Evolutionary conservation across 345 rosid genomes (phyloP), one percentile per base, ranked within the genome.

Genomic region (Geranium rotundifolium): DNA sequence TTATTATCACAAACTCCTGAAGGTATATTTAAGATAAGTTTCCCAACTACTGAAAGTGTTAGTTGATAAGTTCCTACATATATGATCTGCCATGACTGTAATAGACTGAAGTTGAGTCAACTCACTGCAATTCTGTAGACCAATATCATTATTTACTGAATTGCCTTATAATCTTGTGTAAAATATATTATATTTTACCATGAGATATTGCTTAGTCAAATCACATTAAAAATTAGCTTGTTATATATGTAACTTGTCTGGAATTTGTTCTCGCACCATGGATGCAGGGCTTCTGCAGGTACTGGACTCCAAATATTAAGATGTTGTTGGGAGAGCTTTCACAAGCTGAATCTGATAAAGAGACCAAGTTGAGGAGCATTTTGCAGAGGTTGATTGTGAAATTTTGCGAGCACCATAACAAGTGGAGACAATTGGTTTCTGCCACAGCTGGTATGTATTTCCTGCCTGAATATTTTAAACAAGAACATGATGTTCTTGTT

Each of bases 221-320:
- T 34, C 15, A 27, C 34, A 65, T 63, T 19, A 19, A 20, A 20
- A 20, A 19, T 8, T 29, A 34, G 41, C 41, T 8, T 34, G 6
- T 4, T 34, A 34, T 5, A 34, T 34, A 34, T 5, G 3, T 34
- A 4, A 34, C 4, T 56, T 16, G 10, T 15, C 18, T 56, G 14
- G 16, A 39, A 56, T 60, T 56, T 57, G 62, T 61, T 17, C 54
- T 56, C 30, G n/a, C 29, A 17, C 31, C 63, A 61, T 54, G 18
- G 61, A 56, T 78, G 63, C 84, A 93, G 99, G 97, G 99, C 54
- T 80, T 80, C 72, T 84, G 69, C 72, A 85, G 99, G 63, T 90
- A 90, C 73, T 93, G 97, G 97, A 84, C 82, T 76, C 95, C 96
- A 57, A 77, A 71, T 63, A 88, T 86, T 69, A 93, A 87, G 82